A percentile compares a stretch with the other conserved stretches of the same genome.
phyloP scores from a whole-genome alignment of 23 red algal genomes.

The Gracilariopsis chorda region DNA sequence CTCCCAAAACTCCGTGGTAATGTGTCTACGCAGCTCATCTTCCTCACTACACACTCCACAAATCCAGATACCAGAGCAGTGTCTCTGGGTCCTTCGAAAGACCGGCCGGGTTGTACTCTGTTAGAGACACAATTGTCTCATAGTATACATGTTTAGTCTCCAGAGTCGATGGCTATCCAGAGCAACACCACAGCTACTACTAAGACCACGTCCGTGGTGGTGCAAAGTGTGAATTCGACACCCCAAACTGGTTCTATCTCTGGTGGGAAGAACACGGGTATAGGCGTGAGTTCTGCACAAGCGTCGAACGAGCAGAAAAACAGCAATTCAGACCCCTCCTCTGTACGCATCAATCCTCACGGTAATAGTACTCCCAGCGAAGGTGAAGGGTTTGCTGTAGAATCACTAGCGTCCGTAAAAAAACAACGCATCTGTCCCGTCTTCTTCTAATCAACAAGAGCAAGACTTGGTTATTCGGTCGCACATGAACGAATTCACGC shows the following conservation, averaged over 20 bases:
- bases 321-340: no score
- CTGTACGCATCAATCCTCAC: no score
- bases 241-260: neutral
- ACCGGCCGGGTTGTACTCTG: neutral
- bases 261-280: neutral
- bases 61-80: neutral
- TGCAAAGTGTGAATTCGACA: slow-evolving; percentile 13
- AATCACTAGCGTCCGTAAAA: neutral
- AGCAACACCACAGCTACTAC: neutral
- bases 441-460: neutral
- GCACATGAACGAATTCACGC: slow-evolving; percentile 65
- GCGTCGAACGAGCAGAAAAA: no score
- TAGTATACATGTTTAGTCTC: neutral
- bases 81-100: neutral
- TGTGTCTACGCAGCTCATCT: neutral
- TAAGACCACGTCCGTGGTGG: neutral
- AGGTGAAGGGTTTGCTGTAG: neutral
- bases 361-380: no score
- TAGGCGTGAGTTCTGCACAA: no score
- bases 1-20: neutral
- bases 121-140: neutral
- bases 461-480: slow-evolving; percentile 42
- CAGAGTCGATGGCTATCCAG: neutral
- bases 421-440: neutral
- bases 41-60: neutral